These are phyloP conservation scores for Casaregolazyma lundiana DNA, from an alignment of 1,139 yeast species.

Conservation along the genomic window DNA sequence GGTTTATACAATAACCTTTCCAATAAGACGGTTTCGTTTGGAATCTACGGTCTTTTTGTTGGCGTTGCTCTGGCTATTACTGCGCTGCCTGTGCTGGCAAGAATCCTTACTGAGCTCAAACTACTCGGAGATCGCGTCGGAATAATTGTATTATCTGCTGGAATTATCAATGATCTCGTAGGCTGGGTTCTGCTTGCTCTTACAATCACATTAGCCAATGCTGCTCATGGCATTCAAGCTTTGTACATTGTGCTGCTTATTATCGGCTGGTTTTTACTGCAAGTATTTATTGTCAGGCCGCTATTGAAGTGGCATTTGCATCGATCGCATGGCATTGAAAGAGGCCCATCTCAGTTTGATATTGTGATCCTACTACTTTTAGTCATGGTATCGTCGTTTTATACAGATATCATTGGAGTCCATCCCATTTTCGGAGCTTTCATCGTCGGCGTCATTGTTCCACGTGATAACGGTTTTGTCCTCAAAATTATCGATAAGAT, in stretches of 20 bases:
- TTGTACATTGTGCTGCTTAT: constrained; percentile 63
- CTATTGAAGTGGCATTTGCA: constrained; percentile 43
- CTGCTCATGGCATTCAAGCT: constrained; percentile 62
- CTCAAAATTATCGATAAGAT: constrained; percentile 64
- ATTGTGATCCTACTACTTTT: constrained; percentile 52
- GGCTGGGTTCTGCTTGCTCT: constrained; percentile 80
- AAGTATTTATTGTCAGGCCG: constrained; percentile 53
- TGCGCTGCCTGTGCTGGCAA: constrained; percentile 77
- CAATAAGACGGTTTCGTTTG: constrained; percentile 44
- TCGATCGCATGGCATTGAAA: constrained; percentile 47
- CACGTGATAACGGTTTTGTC: constrained; percentile 70
- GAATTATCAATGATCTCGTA: constrained; percentile 70
- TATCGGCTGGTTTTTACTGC: constrained; percentile 60
- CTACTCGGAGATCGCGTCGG: constrained; percentile 71
- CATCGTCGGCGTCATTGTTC: constrained; percentile 70
- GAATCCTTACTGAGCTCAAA: constrained; percentile 68
- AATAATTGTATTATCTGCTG: constrained; percentile 74
- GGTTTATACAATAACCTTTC: constrained; percentile 52
- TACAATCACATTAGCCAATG: constrained; percentile 68
- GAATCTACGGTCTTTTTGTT: constrained; percentile 71
- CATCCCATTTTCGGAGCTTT: constrained; percentile 82
- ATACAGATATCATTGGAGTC: constrained; percentile 76
- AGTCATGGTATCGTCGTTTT: constrained; percentile 65
- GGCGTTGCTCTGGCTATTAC: constrained; percentile 81
- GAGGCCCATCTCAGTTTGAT: constrained; percentile 63